Conservation (phyloP, 208 protist genomes). For the Wallacemonas sp. region DNA sequence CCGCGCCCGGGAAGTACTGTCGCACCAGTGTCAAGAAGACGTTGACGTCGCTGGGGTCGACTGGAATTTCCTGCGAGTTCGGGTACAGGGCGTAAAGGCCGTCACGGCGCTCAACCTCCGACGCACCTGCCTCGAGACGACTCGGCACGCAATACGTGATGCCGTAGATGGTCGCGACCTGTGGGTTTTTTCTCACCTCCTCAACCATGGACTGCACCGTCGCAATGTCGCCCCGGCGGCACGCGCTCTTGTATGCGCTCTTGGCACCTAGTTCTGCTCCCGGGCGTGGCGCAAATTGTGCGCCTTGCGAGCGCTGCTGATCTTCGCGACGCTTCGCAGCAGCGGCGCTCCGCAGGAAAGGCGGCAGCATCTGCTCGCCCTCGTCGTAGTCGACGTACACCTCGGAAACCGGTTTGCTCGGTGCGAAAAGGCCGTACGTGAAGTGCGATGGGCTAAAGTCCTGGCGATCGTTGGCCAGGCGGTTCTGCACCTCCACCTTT, state of each 20-base stretch:
- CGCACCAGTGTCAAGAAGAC: conserved; percentile 18
- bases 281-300: neutral
- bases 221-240: conserved; percentile 41
- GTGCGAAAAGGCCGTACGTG: conserved; percentile 69
- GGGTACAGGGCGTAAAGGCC: conserved; percentile 45
- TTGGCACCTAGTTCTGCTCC: neutral
- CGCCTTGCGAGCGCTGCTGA: neutral
- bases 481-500: conserved; percentile 52
- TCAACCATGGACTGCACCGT: conserved; percentile 47
- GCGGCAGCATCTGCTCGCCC: conserved; percentile 58
- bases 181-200: conserved; percentile 37
- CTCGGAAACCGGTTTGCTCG: conserved; percentile 51
- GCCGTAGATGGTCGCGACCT: conserved; percentile 49
- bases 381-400: conserved; percentile 80
- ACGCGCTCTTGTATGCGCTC: conserved; percentile 40
- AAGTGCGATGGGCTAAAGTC: conserved; percentile 85
- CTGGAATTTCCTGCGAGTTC: conserved; percentile 16
- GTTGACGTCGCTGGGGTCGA: neutral
- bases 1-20: conserved; percentile 29
- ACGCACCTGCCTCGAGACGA: conserved; percentile 32
- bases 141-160: conserved; percentile 72
- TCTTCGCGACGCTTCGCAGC: conserved; percentile 2
- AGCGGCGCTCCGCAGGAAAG: conserved; percentile 26
- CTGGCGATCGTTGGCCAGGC: conserved; percentile 36
- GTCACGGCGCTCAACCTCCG: conserved; percentile 29